These are phyloP conservation scores for Datura wrightii DNA, from an alignment of 257 asterid genomes.

Conservation along the genomic window DNA sequence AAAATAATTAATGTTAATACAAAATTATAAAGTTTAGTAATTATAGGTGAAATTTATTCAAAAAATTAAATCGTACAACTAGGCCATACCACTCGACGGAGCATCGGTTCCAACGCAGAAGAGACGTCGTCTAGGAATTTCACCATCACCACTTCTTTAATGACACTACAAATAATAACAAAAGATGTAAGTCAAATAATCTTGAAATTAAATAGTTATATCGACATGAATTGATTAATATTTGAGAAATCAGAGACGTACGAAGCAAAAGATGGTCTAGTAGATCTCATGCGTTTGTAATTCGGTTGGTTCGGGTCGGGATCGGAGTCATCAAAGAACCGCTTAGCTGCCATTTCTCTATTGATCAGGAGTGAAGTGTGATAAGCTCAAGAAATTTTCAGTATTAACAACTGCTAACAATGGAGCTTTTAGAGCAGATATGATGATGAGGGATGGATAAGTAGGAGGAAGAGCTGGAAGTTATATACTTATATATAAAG, in stretches of 20 bases:
- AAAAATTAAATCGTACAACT: too few species aligned
- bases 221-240: background rate
- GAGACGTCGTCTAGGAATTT: conserved; percentile 65
- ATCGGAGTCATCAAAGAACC: conserved; percentile 43
- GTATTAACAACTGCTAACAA: background rate
- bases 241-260: conserved; percentile 35
- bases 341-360: conserved; percentile 61
- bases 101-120: conserved; percentile 70
- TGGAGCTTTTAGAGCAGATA: background rate
- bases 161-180: conserved; percentile 50
- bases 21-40: background rate
- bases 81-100: conserved; percentile 64
- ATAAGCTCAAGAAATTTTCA: background rate
- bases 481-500: conserved; percentile 26
- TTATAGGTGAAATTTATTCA: background rate
- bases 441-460: background rate
- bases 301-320: conserved; percentile 48
- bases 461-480: background rate
- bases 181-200: background rate
- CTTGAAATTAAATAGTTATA: background rate
- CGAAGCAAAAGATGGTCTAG: conserved; percentile 62
- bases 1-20: background rate
- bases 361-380: background rate
- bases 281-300: conserved; percentile 53
- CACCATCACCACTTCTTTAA: conserved; percentile 58